Evolutionary conservation across 257 asterid species (phyloP).

Genomic region (Jaltomata sinuosa): DNA sequence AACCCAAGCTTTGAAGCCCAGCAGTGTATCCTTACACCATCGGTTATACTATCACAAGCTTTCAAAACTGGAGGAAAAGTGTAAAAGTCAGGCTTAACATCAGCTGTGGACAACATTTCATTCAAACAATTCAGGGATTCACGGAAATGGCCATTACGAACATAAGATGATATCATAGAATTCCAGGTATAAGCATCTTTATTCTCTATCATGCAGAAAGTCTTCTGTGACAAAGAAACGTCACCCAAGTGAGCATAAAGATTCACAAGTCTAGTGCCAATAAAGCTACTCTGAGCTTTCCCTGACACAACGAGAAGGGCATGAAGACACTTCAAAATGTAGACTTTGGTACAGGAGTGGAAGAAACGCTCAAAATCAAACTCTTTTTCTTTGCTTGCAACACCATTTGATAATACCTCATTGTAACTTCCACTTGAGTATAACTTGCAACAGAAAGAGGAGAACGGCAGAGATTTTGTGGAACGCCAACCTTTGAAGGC

Average conservation of each 20-base stretch:
- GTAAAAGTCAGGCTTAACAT: slow-evolving; percentile 67
- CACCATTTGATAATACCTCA: slow-evolving; percentile 14
- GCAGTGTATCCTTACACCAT: slow-evolving; percentile 61
- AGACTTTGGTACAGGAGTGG: slow-evolving; percentile 35
- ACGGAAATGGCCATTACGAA: slow-evolving; percentile 32
- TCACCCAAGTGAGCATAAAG: slow-evolving; percentile 57
- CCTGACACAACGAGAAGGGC: slow-evolving; percentile 68
- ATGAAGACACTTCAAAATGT: slow-evolving; percentile 43
- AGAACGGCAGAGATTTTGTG: neutral
- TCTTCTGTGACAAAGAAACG: slow-evolving; percentile 36
- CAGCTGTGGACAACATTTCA: slow-evolving; percentile 45
- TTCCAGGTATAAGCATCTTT: slow-evolving; percentile 77
- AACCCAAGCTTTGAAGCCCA: slow-evolving; percentile 60
- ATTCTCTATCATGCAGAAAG: slow-evolving; percentile 34
- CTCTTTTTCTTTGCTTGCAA: slow-evolving; percentile 13
- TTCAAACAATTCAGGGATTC: slow-evolving; percentile 51
- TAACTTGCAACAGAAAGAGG: slow-evolving; percentile 3
- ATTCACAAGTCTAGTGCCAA: slow-evolving; percentile 58
- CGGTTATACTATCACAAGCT: slow-evolving; percentile 43
- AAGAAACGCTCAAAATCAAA: slow-evolving; percentile 49
- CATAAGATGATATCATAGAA: slow-evolving; percentile 66
- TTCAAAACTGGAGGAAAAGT: slow-evolving; percentile 70
- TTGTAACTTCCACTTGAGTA: slow-evolving; percentile 22
- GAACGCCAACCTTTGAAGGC: slow-evolving; percentile 30
- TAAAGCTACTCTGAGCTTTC: slow-evolving; percentile 30